Evolutionary conservation across 2,329 filamentous ascomycete species (phyloP).

Genomic region (Calonectria naviculata): DNA sequence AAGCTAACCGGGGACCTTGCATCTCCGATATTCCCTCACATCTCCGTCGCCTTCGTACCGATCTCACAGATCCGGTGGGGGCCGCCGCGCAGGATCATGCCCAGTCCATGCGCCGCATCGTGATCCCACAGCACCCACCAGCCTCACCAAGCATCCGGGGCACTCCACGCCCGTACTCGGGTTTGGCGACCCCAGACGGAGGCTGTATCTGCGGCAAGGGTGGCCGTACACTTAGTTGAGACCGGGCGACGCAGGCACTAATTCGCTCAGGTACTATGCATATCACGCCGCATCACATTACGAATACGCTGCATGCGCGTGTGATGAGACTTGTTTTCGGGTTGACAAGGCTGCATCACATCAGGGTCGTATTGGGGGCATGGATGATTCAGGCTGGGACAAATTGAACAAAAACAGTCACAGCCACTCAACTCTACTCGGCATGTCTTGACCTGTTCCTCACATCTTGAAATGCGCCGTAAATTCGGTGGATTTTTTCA

Average conservation of each 20-base stretch:
- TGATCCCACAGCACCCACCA: neutral
- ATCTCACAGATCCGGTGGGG: neutral
- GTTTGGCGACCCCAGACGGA: neutral
- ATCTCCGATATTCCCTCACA: neutral
- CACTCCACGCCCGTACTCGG: neutral
- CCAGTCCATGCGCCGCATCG: too few species aligned
- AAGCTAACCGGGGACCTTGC: too few species aligned
- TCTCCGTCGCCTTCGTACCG: too few species aligned
- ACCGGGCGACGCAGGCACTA: neutral
- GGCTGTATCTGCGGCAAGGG: neutral
- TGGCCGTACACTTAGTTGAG: neutral
- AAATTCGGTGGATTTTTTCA: conserved; percentile 7
- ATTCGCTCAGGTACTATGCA: neutral
- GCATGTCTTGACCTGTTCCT: neutral
- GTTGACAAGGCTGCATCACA: neutral
- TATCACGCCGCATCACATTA: neutral
- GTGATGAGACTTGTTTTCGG: neutral
- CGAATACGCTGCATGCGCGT: neutral
- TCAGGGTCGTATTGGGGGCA: neutral
- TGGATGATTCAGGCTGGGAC: neutral
- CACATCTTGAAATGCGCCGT: neutral
- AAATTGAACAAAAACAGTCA: neutral
- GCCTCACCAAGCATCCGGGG: neutral
- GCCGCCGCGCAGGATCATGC: neutral
- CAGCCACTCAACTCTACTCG: neutral